A percentile compares a stretch with the other conserved stretches of the same genome.
Conservation (phyloP, 164 flowering plant genomes). For the Vitis riparia region DNA sequence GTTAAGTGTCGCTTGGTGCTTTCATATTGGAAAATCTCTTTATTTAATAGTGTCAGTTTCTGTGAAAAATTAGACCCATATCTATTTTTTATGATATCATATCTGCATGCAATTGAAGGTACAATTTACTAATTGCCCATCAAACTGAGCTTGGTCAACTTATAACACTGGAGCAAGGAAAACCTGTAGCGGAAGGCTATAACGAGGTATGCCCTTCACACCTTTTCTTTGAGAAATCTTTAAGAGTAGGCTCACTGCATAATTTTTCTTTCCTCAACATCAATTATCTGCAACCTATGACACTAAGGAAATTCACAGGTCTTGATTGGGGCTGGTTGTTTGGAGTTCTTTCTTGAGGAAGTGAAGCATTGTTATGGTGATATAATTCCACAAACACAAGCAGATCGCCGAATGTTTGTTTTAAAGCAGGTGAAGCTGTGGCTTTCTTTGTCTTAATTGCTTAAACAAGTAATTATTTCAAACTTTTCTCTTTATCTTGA, state of each 20-base stretch:
- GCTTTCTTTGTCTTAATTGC: not conserved
- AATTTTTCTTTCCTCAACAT: not conserved
- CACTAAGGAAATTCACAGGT: slow-evolving; percentile 46
- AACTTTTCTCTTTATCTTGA: too few relatives aligned
- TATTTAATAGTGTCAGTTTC: too few relatives aligned
- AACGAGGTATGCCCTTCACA: slow-evolving; percentile 70
- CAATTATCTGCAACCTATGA: not conserved
- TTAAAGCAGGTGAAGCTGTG: slow-evolving; percentile 69
- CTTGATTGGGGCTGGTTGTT: slow-evolving; percentile 77
- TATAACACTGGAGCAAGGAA: slow-evolving; percentile 97
- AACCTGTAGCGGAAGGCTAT: slow-evolving; percentile 90
- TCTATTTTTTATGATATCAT: not conserved
- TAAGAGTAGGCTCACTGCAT: not conserved
- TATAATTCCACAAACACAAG: slow-evolving; percentile 76
- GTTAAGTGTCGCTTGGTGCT: too few relatives aligned
- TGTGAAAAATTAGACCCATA: too few relatives aligned
- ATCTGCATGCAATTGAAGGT: slow-evolving; percentile 48
- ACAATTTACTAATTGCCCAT: slow-evolving; percentile 75
- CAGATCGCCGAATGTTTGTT: slow-evolving; percentile 88
- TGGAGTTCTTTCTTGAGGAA: slow-evolving; percentile 94
- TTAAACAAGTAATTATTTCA: too few relatives aligned
- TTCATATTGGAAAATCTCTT: too few relatives aligned
- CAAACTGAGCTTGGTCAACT: slow-evolving; percentile 93
- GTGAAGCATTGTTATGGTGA: slow-evolving; percentile 97
- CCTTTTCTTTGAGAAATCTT: slow-evolving; percentile 2